phyloP scores from a whole-genome alignment of 2,329 filamentous ascomycete genomes.

The Fusarium ramigenum region DNA sequence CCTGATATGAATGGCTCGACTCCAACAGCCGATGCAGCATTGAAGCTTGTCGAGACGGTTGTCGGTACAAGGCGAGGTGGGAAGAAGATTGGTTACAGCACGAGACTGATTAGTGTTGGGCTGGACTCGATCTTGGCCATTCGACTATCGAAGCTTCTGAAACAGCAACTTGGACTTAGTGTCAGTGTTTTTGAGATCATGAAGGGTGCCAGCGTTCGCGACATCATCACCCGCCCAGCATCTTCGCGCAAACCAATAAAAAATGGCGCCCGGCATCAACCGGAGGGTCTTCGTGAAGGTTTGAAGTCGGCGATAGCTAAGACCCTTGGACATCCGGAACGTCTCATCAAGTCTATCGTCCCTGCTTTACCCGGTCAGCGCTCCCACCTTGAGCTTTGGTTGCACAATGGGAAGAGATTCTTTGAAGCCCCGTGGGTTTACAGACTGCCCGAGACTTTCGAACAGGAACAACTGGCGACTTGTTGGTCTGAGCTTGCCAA shows the following conservation, averaged over 20 bases:
- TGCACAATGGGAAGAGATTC: conserved; percentile 17
- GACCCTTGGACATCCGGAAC: not conserved
- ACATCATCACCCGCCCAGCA: not conserved
- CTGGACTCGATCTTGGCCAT: conserved; percentile 26
- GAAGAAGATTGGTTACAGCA: conserved; percentile 2
- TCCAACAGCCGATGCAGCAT: not conserved
- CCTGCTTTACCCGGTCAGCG: conserved; percentile 1
- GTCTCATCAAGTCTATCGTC: not conserved
- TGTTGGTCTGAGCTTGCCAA: not conserved
- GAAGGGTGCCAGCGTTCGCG: not conserved
- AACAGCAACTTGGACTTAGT: not conserved
- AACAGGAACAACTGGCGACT: not conserved
- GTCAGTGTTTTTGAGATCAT: conserved; percentile 21
- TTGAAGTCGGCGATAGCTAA: not conserved
- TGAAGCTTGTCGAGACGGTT: not conserved
- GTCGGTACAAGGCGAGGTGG: not conserved
- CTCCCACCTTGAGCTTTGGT: conserved; percentile 19
- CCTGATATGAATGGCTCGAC: not conserved
- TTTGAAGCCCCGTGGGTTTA: conserved; percentile 25
- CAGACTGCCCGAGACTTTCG: not conserved
- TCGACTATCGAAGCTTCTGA: conserved; percentile 20
- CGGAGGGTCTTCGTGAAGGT: accelerated
- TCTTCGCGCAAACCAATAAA: not conserved
- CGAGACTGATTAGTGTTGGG: conserved; percentile 7
- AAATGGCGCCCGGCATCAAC: not conserved